Evolutionary conservation across 371 early-diverging fungal species (phyloP), one percentile per base, ranked within the genome.

Genomic region (Mortierella sp.): DNA sequence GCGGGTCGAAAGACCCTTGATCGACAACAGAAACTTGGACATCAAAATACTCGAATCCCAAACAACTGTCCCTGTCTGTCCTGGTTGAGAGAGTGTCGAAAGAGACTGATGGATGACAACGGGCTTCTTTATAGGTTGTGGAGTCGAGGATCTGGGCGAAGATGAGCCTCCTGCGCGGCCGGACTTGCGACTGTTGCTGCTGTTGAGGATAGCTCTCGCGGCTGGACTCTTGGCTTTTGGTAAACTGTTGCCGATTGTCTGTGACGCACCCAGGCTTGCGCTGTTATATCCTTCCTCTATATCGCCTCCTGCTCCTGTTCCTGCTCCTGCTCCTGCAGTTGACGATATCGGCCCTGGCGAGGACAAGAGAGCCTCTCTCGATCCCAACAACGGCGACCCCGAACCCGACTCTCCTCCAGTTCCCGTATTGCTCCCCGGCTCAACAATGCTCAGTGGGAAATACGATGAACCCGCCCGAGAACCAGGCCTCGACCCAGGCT

Each of bases 41-140:
- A 85, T 85, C 24, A 85, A 60, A 65, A 85, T 85, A n/a, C 82
- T 81, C 16, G 80, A 79, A 38, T 85, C 85, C 85, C 85, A 85
- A 48, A 85, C 85, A 3, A 85, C 85, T 0, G 85, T 79, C 14
- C 85, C 85, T 26, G 85, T 85, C 31, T 85, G 85, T 38, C 85
- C 85, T 42, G 85, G 85, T 50, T 85, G 77, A 3, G 85, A 85
- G n/a, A 85, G 80, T 9, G 85, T 85, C 31, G 85, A 85, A 47
- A 85, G 85, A 1, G 85, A 85, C 48, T 85, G 85, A 65, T 85
- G 85, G 55, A 85, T 85, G 28, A 85, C 85, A 21, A 85, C 54
- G 0, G 85, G 85, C 44, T 85, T 84, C 79, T 79, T 77, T 55
- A n/a, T 63, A 8, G 38, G 76, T 21, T 72, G 78, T 11, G 70